Evolutionary conservation across 1,284 basidiomycete genomes (phyloP), one percentile per base, ranked within the genome.

Genomic region (Leccinum pachyderme): DNA sequence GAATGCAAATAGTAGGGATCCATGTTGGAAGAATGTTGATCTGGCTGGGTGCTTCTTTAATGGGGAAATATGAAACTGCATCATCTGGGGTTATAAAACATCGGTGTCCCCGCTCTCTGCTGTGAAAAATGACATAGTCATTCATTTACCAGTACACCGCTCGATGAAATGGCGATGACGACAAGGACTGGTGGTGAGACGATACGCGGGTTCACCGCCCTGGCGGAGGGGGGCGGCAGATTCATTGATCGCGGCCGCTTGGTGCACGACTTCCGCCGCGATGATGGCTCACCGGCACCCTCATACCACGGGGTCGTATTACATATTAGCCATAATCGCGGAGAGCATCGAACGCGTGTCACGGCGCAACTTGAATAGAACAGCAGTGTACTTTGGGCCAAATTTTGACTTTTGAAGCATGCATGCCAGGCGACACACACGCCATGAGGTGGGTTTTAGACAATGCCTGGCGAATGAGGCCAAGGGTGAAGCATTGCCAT

Each of bases 271-370:
- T 55, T 45, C 56, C 56, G 54, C 48, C 59, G 61, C 56, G 51
- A 55, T 66, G 63, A 67, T 54, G 64, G 57, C 41, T 60, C 54
- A 47, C 54, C 52, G 39, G 39, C 39, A 41, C 39, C 39, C 37
- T 47, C 29, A 32, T 47, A 53, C 55, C 64, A 65, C 61, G 63
- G 61, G 64, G 57, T 25, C 49, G 47, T 69, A 65, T 65, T 65
- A 65, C 66, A 65, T 69, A 65, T 69, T 63, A 58, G 43, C 18
- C 52, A 53, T 49, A 29, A 45, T 65, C 56, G 65, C 67, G 65
- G 58, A 63, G 60, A 57, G 2, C 64, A 49, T 59, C 53, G 51
- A 32, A 31, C 53, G 62, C 62, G 64, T 64, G 63, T 64, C 32
- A 57, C 33, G 59, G 62, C 62, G 63, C 59, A 68, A 59, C 61